Evolutionary conservation across 2,329 filamentous ascomycete genomes (phyloP), one percentile per base, ranked within the genome.

Genomic region (Nigrograna mackinnonii): DNA sequence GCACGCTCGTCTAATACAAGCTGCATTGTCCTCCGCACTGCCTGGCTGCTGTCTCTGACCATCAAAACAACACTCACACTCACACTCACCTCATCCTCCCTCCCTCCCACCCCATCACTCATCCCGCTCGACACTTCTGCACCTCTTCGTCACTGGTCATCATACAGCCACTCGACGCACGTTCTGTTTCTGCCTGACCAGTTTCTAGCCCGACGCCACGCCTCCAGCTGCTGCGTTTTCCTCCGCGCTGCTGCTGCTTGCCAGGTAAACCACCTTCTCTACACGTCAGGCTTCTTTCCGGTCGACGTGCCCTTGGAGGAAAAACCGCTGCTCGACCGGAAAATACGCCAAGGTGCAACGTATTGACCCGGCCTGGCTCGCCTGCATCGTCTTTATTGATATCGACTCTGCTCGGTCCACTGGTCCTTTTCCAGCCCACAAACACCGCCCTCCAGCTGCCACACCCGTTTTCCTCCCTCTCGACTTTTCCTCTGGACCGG

Each of bases 131-230:
- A 16, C 31, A n/a, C 12, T 36, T 30, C 26, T 40, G 5, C 24
- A 46, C 22, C 35, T 44, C 33, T 12, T 28, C 24, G 11, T 14
- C 24, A 33, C 13, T 17, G 31, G 35, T 41, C 53, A 46, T 22
- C 36, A 46, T 38, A 41, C 45, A 47, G 46, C 48, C 30, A 39
- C 38, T 47, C 46, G 35, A 53, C 45, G 39, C 39, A 52, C 32
- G 42, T 42, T 37, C 41, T 43, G 40, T 51, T 52, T 53, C 57
- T 62, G 58, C 54, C 56, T 59, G 43, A 47, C 44, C 50, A 44
- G 37, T 41, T 37, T n/a, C n/a, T 47, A 51, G 49, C 57, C 57
- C 56, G 55, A 61, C 58, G 49, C 52, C 55, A 48, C 53, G 38
- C 44, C 49, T 52, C 20, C 33, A 49, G 43, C 47, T 51, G 46